Base-by-base conservation (phyloP, 2,329 filamentous ascomycete species). In the Coniochaeta sp. region DNA sequence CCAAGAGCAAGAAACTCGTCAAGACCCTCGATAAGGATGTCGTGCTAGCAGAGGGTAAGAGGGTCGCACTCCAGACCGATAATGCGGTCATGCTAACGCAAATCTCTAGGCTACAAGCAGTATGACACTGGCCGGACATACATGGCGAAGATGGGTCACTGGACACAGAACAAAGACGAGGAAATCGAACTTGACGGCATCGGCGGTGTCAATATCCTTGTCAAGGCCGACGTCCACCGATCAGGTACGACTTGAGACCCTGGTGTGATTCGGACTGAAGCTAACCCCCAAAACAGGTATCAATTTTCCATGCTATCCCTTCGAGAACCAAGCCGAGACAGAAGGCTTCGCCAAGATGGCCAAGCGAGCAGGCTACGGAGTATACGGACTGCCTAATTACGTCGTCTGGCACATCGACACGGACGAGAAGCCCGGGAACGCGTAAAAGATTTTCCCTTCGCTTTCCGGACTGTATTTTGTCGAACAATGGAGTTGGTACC, bases 301-400 rank as follows among this genome's bases (percentile, higher is more conserved):
- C 79, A 99, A 99, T 76, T 99, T 99, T 75, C 95, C 95, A 9
- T 88, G 87, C 72, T 99, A 99, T 70, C 84, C 95, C 3, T 99
- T 99, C 72, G 95, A 99, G 74, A 98, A 99, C 75, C 95, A 99
- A 78, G 95, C 95, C 64, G 95, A 99, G 76, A 99, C 95, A 5
- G 95, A 99, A 77, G 95, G 95, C 7, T 99, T 99, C 71, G 95
- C 95, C 40, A 96, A 96, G 74, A 99, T 99, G 95, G 95, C 95
- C 62, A 97, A 96, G 79, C 84, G 92, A 64, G 95, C 95, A 19
- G 95, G 95, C 52, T 98, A 97, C 73, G 83, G 91, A 70, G 95
- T 99, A 28, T 85, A 91, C 67, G 95, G 95, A 54, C 80, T 99
- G 60, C 95, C 93, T 47, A 99, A 99, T 74, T 99, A 99, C 73